Evolutionary conservation across 345 rosid genomes (phyloP).

Genomic region (Sonneratia alba): DNA sequence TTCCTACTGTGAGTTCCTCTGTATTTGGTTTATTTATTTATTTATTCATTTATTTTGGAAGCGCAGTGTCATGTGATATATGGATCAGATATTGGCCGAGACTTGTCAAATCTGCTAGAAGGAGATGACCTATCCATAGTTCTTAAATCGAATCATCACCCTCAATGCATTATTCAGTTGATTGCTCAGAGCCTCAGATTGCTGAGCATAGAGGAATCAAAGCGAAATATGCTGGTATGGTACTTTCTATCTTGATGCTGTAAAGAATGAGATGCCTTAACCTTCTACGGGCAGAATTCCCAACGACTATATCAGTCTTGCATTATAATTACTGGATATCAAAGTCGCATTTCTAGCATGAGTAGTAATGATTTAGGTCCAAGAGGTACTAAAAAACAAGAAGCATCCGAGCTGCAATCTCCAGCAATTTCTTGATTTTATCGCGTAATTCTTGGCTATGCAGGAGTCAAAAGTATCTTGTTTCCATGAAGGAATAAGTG

Average conservation of each 20-base stretch:
- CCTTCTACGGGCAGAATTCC: not conserved
- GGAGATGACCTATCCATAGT: conserved; percentile 64
- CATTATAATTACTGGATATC: not conserved
- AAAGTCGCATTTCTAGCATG: not conserved
- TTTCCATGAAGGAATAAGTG: conserved; percentile 79
- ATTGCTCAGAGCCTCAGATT: conserved; percentile 58
- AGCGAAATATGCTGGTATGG: conserved; percentile 52
- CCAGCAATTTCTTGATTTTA: conserved; percentile 1
- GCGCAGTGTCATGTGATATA: conserved; percentile 74
- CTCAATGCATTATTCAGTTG: conserved; percentile 68
- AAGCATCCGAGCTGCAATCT: not conserved
- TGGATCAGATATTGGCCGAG: conserved; percentile 61
- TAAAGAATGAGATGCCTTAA: not conserved
- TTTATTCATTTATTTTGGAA: not conserved
- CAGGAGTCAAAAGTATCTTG: conserved; percentile 72
- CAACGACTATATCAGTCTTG: not conserved
- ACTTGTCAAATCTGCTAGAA: conserved; percentile 53
- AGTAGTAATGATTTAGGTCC: no score
- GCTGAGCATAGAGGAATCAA: conserved; percentile 52
- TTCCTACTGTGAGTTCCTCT: no score
- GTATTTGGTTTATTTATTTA: not conserved
- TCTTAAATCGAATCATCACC: conserved; percentile 66
- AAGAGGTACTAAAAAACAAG: not conserved
- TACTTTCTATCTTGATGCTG: not conserved
- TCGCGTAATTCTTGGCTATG: not conserved